phyloP scores from a whole-genome alignment of 176 grass and related monocot species.

The bread wheat (Triticum aestivum) region IWGSC_CS_RefSeq_v2.1 NC_057809.1:11825193-11825692 shows the following conservation, averaged over 20 bases:
- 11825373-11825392: background rate
- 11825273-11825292: too few relatives aligned
- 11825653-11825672: background rate
- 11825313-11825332: too few relatives aligned
- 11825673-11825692: background rate
- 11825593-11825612: conserved; percentile 8
- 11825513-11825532: background rate
- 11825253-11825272: too few relatives aligned
- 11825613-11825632: conserved; percentile 28
- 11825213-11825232: too few relatives aligned
- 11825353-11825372: background rate
- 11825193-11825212: too few relatives aligned
- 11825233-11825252: too few relatives aligned
- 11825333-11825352: background rate
- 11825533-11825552: background rate
- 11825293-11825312: too few relatives aligned
- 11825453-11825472: background rate
- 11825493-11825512: background rate
- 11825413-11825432: background rate
- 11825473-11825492: background rate
- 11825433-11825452: background rate
- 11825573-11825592: background rate
- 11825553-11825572: background rate
- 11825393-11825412: background rate
- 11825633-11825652: conserved; percentile 2